Base-by-base conservation (phyloP, 2,329 filamentous ascomycete species). In the Alternaria angustiovoidea region DNA sequence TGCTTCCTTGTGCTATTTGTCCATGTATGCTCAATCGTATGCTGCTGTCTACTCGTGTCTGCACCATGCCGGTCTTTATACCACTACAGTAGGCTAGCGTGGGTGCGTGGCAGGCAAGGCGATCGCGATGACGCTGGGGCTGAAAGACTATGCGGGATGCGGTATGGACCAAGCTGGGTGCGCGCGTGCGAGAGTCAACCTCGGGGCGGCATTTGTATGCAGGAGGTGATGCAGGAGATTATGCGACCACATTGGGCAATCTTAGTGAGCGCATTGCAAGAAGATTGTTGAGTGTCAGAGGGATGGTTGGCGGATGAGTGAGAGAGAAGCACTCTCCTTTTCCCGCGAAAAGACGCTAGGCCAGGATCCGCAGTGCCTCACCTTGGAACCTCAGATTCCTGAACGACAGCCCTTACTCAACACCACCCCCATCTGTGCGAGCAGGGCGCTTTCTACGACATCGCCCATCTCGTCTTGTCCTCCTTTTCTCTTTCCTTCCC, bases 101-200 rank as follows among this genome's bases (percentile, higher is more conserved):
- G 38, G 30, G 18, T 43, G 51, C 51, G 48, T 47, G 43, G 39
- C 24, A 52, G 42, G 56, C 43, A 55, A 48, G 51, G 55, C 52
- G 61, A 60, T 64, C 8, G 61, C 65, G 62, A 75, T 75, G 73
- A 75, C 70, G 73, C 64, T 53, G 57, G 58, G 65, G 69, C 65
- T 68, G 67, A 51, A 61, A 61, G 59, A 55, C 53, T 56, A 64
- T 59, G 59, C 22, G 28, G 54, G 41, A 59, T 51, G 30, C 22
- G 58, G 64, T 51, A 51, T 54, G 24, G 18, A 26, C 42, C 22
- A 36, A 57, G 26, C 8, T 53, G 42, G 63, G 30, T 62, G 56
- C 58, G 65, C 60, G 57, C 41, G 49, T 44, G 47, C 36, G 39
- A 48, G 41, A 47, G 18, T 39, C 43, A 39, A 9, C 32, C 6